phyloP scores from a whole-genome alignment of 805 yeast genomes.

The Alloascoidea hylecoeti region DNA sequence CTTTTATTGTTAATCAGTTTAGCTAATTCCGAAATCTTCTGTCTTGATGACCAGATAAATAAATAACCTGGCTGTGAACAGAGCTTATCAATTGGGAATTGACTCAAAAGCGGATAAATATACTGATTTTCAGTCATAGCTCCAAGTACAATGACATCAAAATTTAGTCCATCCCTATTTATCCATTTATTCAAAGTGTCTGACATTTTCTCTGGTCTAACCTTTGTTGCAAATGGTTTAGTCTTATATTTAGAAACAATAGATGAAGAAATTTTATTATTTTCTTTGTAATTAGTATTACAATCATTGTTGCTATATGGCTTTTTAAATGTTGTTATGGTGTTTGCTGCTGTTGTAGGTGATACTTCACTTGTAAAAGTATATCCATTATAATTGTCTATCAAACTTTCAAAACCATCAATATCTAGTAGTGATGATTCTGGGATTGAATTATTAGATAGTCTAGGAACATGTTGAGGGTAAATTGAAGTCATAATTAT shows the following conservation, averaged over 20 bases:
- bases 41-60: conserved; percentile 78
- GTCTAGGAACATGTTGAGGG: no score
- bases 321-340: no score
- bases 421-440: no score
- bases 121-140: conserved; percentile 68
- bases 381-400: no score
- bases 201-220: conserved; percentile 35
- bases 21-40: conserved; percentile 50
- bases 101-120: conserved; percentile 42
- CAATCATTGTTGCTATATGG: no score
- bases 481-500: no score
- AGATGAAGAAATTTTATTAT: no score
- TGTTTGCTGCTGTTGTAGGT: no score
- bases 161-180: conserved; percentile 37
- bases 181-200: conserved; percentile 51
- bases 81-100: conserved; percentile 57
- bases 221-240: conserved; percentile 53
- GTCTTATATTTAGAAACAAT: conserved; percentile 34
- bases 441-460: no score
- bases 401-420: no score
- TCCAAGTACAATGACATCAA: conserved; percentile 89
- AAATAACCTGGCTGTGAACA: conserved; percentile 79
- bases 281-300: no score
- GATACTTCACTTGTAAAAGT: no score
- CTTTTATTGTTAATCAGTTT: conserved; percentile 33